Base-by-base conservation (phyloP, 768 basidiomycete species). In the Macrocybe gigantea region DNA sequence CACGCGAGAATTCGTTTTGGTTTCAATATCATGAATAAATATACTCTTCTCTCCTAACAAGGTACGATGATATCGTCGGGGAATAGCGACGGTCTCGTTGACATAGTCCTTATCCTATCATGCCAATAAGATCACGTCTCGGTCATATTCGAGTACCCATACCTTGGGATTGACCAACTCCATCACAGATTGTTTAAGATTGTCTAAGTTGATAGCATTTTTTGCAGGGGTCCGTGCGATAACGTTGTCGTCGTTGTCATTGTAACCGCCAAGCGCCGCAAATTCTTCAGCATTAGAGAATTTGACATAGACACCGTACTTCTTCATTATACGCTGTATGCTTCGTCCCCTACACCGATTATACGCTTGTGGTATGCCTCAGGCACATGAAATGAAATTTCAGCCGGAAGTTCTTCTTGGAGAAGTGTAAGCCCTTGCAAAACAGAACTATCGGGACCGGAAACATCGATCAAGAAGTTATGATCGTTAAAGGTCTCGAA, bases 271-370 rank as follows among this genome's bases (percentile, higher is more conserved):
- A 53, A 94, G 76, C 9, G 87, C 82, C 34, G 93, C 93, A 65
- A 94, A 96, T 64, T 98, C 95, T 57, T 98, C 95, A 8, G 92
- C 92, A 64, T 97, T 98, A 15, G 91, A 92, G 60, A 98, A 99
- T 68, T 98, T 98, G 67, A 99, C 95, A 68, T 97, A 98, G 14
- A 97, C 95, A n/a, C 95, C 95, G 55, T 88, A 96, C 64, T 95
- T 93, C 74, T 97, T 97, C 95, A 99, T 99, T 68, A 99, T 98
- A 50, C 93, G 82, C 66, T 98, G 95, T 50, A 99, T 97, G 67
- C 93, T 98, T 60, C 93, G 85, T 30, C 95, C 95, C 93, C 94
- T 33, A 97, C 94, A 51, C 95, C 95, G 55, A 99, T 99, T 63
- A 99, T 99, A 51, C 96, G 88, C 66, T 97, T 98, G 73, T 98